phyloP scores from a whole-genome alignment of 257 asterid species.

The Sherardia arvensis region DNA sequence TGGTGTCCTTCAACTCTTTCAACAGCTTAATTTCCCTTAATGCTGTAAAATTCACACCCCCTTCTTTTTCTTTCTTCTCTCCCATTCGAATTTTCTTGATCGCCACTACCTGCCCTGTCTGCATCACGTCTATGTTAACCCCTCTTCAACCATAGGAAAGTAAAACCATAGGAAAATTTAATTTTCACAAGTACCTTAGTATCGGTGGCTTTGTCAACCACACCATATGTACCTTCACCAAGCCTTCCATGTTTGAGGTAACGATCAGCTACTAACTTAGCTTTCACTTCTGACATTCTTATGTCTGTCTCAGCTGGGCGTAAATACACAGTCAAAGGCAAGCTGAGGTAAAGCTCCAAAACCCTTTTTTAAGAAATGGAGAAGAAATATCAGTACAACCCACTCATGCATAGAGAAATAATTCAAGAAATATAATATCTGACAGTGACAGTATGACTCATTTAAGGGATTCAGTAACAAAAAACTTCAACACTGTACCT shows the following conservation, averaged over 20 bases:
- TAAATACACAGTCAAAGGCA: neutral
- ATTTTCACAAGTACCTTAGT: conserved; percentile 43
- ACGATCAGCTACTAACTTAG: conserved; percentile 83
- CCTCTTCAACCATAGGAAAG: neutral
- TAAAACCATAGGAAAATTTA: neutral
- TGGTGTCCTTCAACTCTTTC: conserved; percentile 89
- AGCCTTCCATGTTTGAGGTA: conserved; percentile 76
- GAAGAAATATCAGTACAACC: neutral
- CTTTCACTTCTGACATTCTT: conserved; percentile 47
- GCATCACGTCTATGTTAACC: conserved; percentile 19
- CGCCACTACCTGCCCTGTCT: conserved; percentile 92
- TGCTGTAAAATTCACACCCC: conserved; percentile 95
- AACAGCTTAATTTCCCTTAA: conserved; percentile 88
- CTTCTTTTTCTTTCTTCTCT: conserved; percentile 92
- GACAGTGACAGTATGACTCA: too few relatives aligned
- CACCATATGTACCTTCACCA: conserved; percentile 96
- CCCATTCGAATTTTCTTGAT: conserved; percentile 93
- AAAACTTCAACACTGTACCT: too few relatives aligned
- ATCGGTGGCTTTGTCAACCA: conserved; percentile 83
- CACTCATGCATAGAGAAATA: too few relatives aligned
- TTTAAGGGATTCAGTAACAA: too few relatives aligned
- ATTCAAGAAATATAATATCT: too few relatives aligned
- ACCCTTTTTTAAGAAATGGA: neutral
- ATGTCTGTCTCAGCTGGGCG: neutral
- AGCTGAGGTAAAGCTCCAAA: neutral